Evolutionary conservation across 805 yeast genomes (phyloP), one percentile per base, ranked within the genome.

Genomic region (Priceomyces melissophilus): DNA sequence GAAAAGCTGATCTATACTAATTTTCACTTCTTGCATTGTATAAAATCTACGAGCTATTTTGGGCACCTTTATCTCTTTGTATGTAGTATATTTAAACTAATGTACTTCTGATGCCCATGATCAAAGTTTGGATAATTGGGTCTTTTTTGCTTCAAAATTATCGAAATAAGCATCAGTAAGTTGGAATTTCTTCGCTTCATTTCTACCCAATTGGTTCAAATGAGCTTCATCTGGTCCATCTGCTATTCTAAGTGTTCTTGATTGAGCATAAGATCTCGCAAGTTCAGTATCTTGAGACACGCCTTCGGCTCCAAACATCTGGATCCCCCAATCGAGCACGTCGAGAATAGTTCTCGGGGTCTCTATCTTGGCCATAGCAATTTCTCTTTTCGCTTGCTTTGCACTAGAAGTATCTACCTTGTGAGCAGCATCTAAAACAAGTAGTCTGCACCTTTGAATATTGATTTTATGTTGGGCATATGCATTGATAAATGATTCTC

Each of bases 221-320:
- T 81, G 84, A 3, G 81, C 82, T 56, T 79, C 85, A 62, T 80
- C 85, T 2, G 86, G 86, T 10, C 85, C 85, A 55, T 81, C 86
- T 11, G 85, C 84, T 41, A 79, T 76, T 46, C 85, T 63, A 41
- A 80, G 67, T 33, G 81, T 77, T 55, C 86, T 67, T 35, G 73
- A 63, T 41, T 59, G 57, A 16, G 78, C 76, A 60, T 73, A 81
- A 58, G 72, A 57, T 43, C 72, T 58, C 2, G 84, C 79, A 54
- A 81, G 62, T 38, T 75, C 79, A 8, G 80, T 73, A 47, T 81
- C 85, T 55, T 78, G 80, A 32, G 78, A 72, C 8, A 80, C 73
- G 40, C 85, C 85, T 53, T 76, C 83, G 20, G 81, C 85, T 11
- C 86, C 87, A 61, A 65, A 75, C 55, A 77, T 71, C 54, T 80